Evolutionary conservation across 352 stramenopile genomes (phyloP).

Genomic region (Globisporangium nagaii): DNA sequence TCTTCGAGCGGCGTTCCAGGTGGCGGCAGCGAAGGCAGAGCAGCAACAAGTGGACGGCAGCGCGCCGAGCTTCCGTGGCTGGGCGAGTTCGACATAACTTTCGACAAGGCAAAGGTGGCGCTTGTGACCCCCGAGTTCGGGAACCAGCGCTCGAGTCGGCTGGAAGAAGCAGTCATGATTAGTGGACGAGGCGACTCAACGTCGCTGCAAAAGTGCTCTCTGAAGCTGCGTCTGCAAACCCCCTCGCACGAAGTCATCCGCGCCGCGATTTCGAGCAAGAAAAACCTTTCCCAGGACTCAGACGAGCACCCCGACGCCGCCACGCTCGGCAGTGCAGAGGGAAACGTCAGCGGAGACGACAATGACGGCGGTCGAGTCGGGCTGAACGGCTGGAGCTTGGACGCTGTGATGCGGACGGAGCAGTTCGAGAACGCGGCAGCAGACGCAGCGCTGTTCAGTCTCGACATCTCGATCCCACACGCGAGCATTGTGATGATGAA

Average conservation of each 20-base stretch:
- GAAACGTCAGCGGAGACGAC: conserved; percentile 60
- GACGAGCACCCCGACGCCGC: conserved; percentile 42
- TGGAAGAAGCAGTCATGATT: conserved; percentile 43
- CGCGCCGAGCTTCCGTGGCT: conserved; percentile 47
- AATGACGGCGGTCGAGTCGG: conserved; percentile 76
- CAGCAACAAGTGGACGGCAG: neutral
- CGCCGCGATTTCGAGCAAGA: conserved; percentile 43
- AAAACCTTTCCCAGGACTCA: conserved; percentile 67
- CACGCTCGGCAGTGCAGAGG: conserved; percentile 17
- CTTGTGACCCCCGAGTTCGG: conserved; percentile 46
- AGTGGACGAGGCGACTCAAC: conserved; percentile 30
- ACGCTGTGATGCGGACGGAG: conserved; percentile 53
- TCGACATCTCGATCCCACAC: conserved; percentile 55
- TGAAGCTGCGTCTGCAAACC: conserved; percentile 43
- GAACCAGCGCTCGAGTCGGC: conserved; percentile 38
- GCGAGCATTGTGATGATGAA: conserved; percentile 59
- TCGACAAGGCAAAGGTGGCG: conserved; percentile 40
- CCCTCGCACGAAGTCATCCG: conserved; percentile 44
- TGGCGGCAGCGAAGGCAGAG: conserved; percentile 5
- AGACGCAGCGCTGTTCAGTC: conserved; percentile 43
- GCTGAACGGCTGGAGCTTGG: conserved; percentile 76
- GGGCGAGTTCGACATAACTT: conserved; percentile 53
- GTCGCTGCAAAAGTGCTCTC: conserved; percentile 29
- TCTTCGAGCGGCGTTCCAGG: conserved; percentile 13
- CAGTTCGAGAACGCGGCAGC: conserved; percentile 54